Percentiles rank a stretch among this genome's conserved stretches.
Conservation (phyloP, 225 moss, liverwort and hornwort genomes). For the Marchantia paleacea region DNA sequence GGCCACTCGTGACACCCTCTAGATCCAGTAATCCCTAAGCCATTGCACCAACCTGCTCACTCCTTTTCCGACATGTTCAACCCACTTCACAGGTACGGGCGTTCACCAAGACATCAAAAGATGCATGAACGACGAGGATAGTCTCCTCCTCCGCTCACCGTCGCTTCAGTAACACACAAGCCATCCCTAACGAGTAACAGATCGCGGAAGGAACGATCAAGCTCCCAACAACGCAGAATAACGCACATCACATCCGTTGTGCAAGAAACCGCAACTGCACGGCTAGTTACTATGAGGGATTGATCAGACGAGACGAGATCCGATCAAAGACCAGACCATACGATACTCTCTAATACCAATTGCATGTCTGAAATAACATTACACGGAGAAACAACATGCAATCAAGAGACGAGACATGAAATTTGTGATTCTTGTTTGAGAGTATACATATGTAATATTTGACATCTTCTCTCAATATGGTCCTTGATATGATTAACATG, state of each 20-base stretch:
- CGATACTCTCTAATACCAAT: too few species aligned
- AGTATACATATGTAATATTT: too few species aligned
- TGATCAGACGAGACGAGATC: neutral
- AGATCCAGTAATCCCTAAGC: slow-evolving; percentile 11
- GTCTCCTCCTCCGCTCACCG: neutral
- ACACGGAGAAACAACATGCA: too few species aligned
- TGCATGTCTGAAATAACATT: too few species aligned
- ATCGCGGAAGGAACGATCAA: neutral
- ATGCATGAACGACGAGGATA: neutral
- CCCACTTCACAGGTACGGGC: neutral
- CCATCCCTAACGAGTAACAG: neutral
- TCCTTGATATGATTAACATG: too few species aligned
- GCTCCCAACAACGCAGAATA: neutral
- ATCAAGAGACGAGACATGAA: too few species aligned
- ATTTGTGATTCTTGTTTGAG: too few species aligned
- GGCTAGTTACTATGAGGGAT: neutral
- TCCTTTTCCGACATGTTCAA: neutral
- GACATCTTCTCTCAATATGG: too few species aligned
- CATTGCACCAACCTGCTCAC: slow-evolving; percentile 1
- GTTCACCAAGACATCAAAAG: neutral
- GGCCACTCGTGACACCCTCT: too few species aligned
- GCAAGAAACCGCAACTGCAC: slow-evolving; percentile 25
- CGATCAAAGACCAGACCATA: neutral
- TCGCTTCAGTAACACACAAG: neutral
- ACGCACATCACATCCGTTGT: neutral